Evolutionary conservation across 2,329 filamentous ascomycete genomes (phyloP), one percentile per base, ranked within the genome.

Genomic region (Fusarium fracticaudum): DNA sequence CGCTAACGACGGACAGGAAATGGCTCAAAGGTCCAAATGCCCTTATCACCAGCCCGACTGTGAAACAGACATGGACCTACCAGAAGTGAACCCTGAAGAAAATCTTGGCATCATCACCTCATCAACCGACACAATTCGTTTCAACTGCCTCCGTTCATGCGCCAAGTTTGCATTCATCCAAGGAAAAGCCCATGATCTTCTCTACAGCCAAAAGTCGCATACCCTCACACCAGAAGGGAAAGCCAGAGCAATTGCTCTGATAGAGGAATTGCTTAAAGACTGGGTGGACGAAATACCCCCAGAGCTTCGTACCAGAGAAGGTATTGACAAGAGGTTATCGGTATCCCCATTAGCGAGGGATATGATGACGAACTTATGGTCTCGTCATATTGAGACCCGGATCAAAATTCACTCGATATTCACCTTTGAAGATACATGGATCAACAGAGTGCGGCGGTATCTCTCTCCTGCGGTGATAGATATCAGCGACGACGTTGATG

Each of bases 11-110:
- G 14, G 3, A 0, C 24, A 84, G 76, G 82, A 84, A 45, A 74
- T 84, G n/a, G 81, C 81, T 35, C 67, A 84, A 15, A 78, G 78
- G 7, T 77, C 79, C 11, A 76, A 72, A 41, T 80, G 79, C 15
- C 81, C 82, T 2, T 83, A 82, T 20, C 64, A 82, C 11, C 82
- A 84, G 26, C 60, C 77, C 0, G 82, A 85, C 47, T 69, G 67
- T 9, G 83, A 85, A 60, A 78, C 83, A 1, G 82, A 85, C 38
- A 67, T 84, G 8, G 76, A 78, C 1, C 26, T 76, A 67, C 83
- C 59, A 2, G 66, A 58, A 1, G 11, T 8, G 14, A 31, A 65
- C 6, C 51, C 71, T 5, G 60, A 67, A n/a, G 68, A 69, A 5
- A 51, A 50, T 0, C 12, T 76, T 1, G 75, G 75, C 9, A 17